phyloP scores from a whole-genome alignment of 1,139 yeast genomes.

The Arxiozyma telluris region DNA sequence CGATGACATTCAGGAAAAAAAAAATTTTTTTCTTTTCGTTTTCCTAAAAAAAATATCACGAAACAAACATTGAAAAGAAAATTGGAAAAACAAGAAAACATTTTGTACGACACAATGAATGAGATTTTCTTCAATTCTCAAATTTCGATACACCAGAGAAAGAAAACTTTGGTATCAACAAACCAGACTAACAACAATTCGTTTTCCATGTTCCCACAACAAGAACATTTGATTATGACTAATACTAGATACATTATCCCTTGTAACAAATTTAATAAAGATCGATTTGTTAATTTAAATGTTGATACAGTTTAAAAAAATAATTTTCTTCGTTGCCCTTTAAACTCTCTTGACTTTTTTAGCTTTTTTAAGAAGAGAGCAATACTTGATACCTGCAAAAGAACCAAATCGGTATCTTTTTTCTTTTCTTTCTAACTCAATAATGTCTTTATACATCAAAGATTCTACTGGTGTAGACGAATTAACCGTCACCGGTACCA shows the following conservation, averaged over 20 bases:
- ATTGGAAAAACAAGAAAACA: too few relatives aligned
- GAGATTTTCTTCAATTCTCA: neutral
- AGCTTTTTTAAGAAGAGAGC: neutral
- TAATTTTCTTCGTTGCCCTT: neutral
- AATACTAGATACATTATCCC: neutral
- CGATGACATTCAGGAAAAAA: neutral
- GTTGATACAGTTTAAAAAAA: too few relatives aligned
- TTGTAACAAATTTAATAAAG: too few relatives aligned
- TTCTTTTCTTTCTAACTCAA: neutral
- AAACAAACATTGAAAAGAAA: too few relatives aligned
- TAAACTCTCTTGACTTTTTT: neutral
- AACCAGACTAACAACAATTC: neutral
- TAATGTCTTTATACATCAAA: slow-evolving; percentile 48
- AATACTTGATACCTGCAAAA: too few relatives aligned
- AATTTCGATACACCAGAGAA: neutral
- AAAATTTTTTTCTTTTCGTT: too few relatives aligned
- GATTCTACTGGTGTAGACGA: slow-evolving; percentile 64
- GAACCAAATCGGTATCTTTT: neutral
- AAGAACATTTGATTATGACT: neutral
- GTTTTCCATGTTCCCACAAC: neutral
- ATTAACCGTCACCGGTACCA: slow-evolving; percentile 47
- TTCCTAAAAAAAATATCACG: too few relatives aligned
- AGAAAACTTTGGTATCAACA: neutral
- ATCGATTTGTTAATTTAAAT: too few relatives aligned
- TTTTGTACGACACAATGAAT: neutral